Percentiles rank a stretch among this genome's conserved stretches.
Evolutionary conservation across 2,329 filamentous ascomycete genomes (phyloP).

Genomic region (Trichoderma asperellum): DNA sequence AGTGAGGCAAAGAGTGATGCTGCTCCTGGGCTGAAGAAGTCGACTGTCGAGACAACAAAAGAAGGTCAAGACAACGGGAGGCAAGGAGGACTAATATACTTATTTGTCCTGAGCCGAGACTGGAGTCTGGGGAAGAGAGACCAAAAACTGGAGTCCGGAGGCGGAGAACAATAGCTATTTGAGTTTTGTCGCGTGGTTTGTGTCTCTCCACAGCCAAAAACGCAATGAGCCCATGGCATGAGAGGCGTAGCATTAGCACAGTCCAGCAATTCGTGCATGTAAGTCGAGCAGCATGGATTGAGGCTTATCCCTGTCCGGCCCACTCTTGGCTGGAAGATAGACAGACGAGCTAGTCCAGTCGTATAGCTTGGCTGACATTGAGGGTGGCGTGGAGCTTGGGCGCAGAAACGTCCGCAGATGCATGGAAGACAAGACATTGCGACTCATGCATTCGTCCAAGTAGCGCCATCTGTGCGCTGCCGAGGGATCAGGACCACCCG

Average conservation of each 20-base stretch:
- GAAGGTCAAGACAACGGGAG: conserved; percentile 27
- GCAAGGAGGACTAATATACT: conserved; percentile 25
- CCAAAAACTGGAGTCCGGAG: conserved; percentile 23
- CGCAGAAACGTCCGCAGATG: not conserved
- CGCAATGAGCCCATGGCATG: not conserved
- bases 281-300: conserved; percentile 7
- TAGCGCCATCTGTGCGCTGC: not conserved
- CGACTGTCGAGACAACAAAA: conserved; percentile 19
- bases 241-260: not conserved
- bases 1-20: conserved; percentile 13
- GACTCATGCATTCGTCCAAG: conserved; percentile 20
- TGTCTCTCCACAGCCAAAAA: conserved; percentile 9
- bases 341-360: not conserved
- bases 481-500: not conserved
- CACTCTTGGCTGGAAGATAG: conserved; percentile 14
- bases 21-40: conserved; percentile 8
- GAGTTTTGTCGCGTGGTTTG: conserved; percentile 24
- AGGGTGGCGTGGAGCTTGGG: conserved; percentile 12
- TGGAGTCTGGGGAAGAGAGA: conserved; percentile 26
- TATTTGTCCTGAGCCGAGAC: conserved; percentile 3
- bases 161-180: conserved; percentile 30
- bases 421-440: conserved; percentile 6
- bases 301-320: conserved; percentile 16
- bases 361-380: conserved; percentile 19
- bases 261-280: not conserved